Evolutionary conservation across 305 asterid genomes (phyloP).

Genomic region (Coffea humblotiana): DNA sequence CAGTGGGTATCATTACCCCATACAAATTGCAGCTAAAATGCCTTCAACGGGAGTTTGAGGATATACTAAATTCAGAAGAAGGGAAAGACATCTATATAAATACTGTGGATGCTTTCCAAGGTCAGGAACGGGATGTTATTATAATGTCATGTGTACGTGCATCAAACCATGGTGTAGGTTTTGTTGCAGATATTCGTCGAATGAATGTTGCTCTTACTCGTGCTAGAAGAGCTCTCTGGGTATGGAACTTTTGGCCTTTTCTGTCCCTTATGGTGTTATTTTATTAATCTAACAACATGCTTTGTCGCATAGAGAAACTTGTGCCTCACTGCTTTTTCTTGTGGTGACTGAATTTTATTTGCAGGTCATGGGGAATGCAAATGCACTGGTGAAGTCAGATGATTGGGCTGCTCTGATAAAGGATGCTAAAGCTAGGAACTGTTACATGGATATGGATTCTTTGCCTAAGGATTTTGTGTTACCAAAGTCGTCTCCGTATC

Average conservation of each 20-base stretch:
- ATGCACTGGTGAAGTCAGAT: conserved; percentile 72
- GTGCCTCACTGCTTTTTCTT: neutral
- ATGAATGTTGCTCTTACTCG: conserved; percentile 99
- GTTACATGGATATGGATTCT: conserved; percentile 91
- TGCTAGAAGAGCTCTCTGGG: conserved; percentile 99
- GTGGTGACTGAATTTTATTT: neutral
- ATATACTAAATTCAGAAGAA: conserved; percentile 80
- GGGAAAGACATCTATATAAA: conserved; percentile 94
- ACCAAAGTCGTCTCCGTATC: conserved; percentile 44
- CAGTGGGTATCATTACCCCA: conserved; percentile 98
- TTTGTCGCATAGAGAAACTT: neutral
- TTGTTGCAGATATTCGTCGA: conserved; percentile 94
- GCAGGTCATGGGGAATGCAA: conserved; percentile 98
- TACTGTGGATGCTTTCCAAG: conserved; percentile 99
- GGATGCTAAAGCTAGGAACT: conserved; percentile 80
- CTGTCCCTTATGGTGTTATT: conserved; percentile 10
- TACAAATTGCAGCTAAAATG: conserved; percentile 96
- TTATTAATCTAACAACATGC: neutral
- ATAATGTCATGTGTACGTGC: conserved; percentile 99
- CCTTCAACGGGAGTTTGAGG: conserved; percentile 93
- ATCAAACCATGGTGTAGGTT: conserved; percentile 91
- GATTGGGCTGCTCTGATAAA: conserved; percentile 92
- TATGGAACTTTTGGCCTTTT: conserved; percentile 27
- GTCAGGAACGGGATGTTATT: conserved; percentile 98
- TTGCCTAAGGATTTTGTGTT: conserved; percentile 84